Evolutionary conservation across 148 eudicot species (phyloP).

Genomic region (Vaccinium darrowii): DNA sequence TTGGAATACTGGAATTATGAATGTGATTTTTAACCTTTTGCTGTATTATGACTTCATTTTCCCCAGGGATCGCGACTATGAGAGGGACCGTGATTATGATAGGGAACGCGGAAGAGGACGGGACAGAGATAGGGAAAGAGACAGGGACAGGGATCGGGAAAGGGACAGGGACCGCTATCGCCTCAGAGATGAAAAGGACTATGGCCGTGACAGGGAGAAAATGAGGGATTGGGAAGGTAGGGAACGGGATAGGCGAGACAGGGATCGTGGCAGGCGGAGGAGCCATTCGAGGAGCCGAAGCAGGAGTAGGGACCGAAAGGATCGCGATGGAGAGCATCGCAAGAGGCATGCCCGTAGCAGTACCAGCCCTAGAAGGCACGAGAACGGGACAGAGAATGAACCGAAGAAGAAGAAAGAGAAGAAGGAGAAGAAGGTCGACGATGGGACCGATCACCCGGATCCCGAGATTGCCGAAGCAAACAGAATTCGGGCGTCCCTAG

Average conservation of each 20-base stretch:
- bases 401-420: slow-evolving; percentile 58
- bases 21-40: neutral
- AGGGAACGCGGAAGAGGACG: slow-evolving; percentile 49
- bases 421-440: slow-evolving; percentile 68
- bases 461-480: slow-evolving; percentile 92
- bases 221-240: slow-evolving; percentile 65
- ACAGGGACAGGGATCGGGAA: slow-evolving; percentile 40
- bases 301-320: slow-evolving; percentile 74
- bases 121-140: slow-evolving; percentile 45
- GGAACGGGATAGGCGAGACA: slow-evolving; percentile 72
- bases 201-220: slow-evolving; percentile 61
- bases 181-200: slow-evolving; percentile 64
- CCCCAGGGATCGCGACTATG: slow-evolving; percentile 55
- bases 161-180: slow-evolving; percentile 56
- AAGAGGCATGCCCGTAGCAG: slow-evolving; percentile 56
- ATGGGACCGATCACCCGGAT: slow-evolving; percentile 94
- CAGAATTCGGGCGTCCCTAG: slow-evolving; percentile 65
- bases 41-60: slow-evolving; percentile 14
- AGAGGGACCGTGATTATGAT: slow-evolving; percentile 54
- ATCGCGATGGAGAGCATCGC: slow-evolving; percentile 59
- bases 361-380: slow-evolving; percentile 71
- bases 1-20: neutral
- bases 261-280: slow-evolving; percentile 74
- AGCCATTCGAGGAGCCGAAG: slow-evolving; percentile 90
- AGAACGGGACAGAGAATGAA: slow-evolving; percentile 45